Conservation (phyloP, 257 asterid genomes). For the Nicotiana undulata region DNA sequence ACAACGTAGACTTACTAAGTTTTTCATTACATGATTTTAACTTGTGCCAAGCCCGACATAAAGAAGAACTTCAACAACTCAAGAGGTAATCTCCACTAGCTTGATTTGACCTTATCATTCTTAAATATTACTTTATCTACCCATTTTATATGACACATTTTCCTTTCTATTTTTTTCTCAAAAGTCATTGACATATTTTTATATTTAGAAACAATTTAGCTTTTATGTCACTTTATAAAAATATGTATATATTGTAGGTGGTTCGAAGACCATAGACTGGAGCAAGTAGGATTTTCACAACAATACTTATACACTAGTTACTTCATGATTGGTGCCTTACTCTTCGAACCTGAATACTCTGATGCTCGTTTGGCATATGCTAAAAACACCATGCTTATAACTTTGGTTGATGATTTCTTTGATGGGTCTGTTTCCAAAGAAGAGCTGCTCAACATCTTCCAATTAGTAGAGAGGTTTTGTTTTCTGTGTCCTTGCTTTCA, state of each 20-base stretch:
- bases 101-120: no score
- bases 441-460: conserved; percentile 10
- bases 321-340: conserved; percentile 21
- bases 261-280: conserved; percentile 28
- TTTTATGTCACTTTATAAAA: no score
- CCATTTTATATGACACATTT: no score
- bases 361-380: conserved; percentile 30
- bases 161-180: no score
- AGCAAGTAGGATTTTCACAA: conserved; percentile 18
- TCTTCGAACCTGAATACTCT: conserved; percentile 22
- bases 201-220: no score
- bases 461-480: conserved; percentile 9
- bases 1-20: conserved; percentile 16
- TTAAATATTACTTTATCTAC: no score
- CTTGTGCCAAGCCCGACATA: conserved; percentile 31
- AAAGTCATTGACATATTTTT: no score
- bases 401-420: conserved; percentile 35
- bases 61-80: conserved; percentile 29
- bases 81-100: conserved; percentile 22
- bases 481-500: neutral
- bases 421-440: conserved; percentile 31
- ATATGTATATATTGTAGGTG: conserved; percentile 20
- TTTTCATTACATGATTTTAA: conserved; percentile 26
- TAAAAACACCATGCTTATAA: conserved; percentile 17
- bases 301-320: conserved; percentile 5